Conservation (phyloP, 2,329 filamentous ascomycete genomes). For the Pseudocercospora fuligena region DNA sequence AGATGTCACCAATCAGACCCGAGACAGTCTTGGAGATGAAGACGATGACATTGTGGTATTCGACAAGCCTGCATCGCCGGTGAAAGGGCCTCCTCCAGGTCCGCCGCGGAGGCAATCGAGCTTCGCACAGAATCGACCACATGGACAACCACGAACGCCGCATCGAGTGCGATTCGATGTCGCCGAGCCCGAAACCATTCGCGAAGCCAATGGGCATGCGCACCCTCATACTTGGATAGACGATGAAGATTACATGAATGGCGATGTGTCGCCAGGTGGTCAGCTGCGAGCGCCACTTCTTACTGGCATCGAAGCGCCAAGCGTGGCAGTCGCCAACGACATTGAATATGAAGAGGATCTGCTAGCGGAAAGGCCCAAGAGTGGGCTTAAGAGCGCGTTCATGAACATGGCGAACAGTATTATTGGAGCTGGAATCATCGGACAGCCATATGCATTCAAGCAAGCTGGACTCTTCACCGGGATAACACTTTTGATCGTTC, state of each 20-base stretch:
- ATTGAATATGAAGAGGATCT: constrained; percentile 59
- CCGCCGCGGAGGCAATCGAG: constrained; percentile 44
- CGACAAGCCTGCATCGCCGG: constrained; percentile 22
- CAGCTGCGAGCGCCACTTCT: constrained; percentile 70
- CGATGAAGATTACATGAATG: constrained; percentile 64
- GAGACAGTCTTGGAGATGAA: constrained; percentile 2
- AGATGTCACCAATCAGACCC: constrained; percentile 9
- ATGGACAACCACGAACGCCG: constrained; percentile 65
- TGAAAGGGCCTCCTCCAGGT: constrained; percentile 7
- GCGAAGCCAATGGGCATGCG: constrained; percentile 31
- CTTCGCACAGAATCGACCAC: constrained; percentile 52
- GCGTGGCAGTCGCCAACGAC: constrained; percentile 70
- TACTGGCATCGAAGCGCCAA: constrained; percentile 82
- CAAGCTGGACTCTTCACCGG: constrained; percentile 88
- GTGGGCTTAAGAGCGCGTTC: constrained; percentile 83
- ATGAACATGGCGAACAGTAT: constrained; percentile 99
- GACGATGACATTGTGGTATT: constrained; percentile 31
- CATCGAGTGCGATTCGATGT: constrained; percentile 78
- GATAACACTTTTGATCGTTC: constrained; percentile 72
- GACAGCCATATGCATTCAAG: constrained; percentile 91
- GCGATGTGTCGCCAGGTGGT: constrained; percentile 42
- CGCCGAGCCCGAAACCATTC: constrained; percentile 35
- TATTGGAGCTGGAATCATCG: constrained; percentile 75
- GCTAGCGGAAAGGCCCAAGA: constrained; percentile 74
- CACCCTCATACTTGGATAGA: constrained; percentile 53